phyloP scores from a whole-genome alignment of 2,329 filamentous ascomycete species.

The Epicoccum nigrum region DNA sequence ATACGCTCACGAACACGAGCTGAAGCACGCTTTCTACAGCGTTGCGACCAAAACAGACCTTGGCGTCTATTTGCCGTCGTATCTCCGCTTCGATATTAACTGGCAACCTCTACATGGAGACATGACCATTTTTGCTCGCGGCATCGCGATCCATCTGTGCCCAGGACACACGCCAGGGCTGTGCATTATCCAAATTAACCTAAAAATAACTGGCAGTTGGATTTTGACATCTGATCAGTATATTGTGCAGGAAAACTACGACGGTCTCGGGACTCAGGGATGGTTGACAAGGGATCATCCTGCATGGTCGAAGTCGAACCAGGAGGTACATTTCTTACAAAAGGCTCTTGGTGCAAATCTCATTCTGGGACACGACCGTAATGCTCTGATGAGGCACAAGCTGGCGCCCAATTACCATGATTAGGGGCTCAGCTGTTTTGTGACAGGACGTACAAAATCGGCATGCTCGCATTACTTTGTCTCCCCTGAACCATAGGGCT shows the following conservation, averaged over 20 bases:
- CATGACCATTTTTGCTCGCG: constrained; percentile 40
- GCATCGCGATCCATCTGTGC: constrained; percentile 40
- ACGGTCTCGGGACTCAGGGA: constrained; percentile 41
- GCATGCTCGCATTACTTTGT: too few species aligned
- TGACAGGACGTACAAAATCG: too few species aligned
- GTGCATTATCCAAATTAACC: constrained; percentile 45
- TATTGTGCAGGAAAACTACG: constrained; percentile 46
- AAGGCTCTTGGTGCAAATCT: constrained; percentile 32
- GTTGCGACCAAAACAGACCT: constrained; percentile 45
- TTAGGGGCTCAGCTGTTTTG: background rate
- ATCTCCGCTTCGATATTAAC: constrained; percentile 44
- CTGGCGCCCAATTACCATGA: constrained; percentile 3
- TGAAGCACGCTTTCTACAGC: constrained; percentile 47
- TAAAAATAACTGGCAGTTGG: constrained; percentile 42
- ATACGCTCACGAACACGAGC: constrained; percentile 47
- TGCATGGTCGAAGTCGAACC: constrained; percentile 34
- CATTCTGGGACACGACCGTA: constrained; percentile 37
- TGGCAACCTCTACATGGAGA: constrained; percentile 44
- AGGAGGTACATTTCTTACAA: constrained; percentile 37
- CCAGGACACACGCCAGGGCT: constrained; percentile 48
- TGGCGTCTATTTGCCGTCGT: constrained; percentile 12
- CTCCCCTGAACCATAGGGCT: too few species aligned
- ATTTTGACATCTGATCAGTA: constrained; percentile 49
- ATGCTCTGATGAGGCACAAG: constrained; percentile 2
- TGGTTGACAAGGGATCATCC: constrained; percentile 48